Percentiles rank a stretch among this genome's conserved stretches.
Evolutionary conservation across 2,329 filamentous ascomycete genomes (phyloP).

Genomic region (Fusarium tupiense): DNA sequence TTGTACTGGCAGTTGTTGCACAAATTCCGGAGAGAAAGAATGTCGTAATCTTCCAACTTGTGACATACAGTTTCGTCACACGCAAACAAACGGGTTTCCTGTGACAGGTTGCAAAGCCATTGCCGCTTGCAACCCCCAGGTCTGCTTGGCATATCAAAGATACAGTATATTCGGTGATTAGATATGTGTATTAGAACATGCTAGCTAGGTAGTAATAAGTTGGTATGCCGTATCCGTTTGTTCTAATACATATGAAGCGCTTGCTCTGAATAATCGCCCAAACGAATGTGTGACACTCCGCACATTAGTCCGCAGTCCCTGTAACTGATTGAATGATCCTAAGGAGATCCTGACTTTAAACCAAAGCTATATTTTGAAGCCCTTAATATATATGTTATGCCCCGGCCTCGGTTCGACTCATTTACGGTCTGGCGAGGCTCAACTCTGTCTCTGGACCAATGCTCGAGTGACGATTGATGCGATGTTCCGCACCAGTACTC

Average conservation of each 20-base stretch:
- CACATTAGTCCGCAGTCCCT: background rate
- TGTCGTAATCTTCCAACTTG: background rate
- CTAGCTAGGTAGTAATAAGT: no score
- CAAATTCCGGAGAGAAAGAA: background rate
- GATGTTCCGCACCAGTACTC: constrained; percentile 29
- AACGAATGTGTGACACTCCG: background rate
- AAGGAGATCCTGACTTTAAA: background rate
- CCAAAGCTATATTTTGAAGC: background rate
- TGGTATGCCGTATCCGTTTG: no score
- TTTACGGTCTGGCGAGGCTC: background rate
- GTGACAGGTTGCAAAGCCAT: background rate
- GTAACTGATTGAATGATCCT: no score
- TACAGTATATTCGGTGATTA: background rate
- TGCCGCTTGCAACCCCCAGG: background rate
- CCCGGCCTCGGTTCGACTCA: background rate
- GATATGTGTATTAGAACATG: background rate
- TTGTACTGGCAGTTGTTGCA: background rate
- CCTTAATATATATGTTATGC: background rate
- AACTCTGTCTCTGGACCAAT: constrained; percentile 8
- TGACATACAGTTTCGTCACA: background rate
- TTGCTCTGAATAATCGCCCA: background rate
- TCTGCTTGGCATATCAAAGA: background rate
- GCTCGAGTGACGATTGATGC: background rate
- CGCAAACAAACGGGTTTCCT: background rate
- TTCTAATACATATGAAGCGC: background rate